phyloP scores from a whole-genome alignment of 2,329 filamentous ascomycete genomes.

The Aspergillus unguis region DNA sequence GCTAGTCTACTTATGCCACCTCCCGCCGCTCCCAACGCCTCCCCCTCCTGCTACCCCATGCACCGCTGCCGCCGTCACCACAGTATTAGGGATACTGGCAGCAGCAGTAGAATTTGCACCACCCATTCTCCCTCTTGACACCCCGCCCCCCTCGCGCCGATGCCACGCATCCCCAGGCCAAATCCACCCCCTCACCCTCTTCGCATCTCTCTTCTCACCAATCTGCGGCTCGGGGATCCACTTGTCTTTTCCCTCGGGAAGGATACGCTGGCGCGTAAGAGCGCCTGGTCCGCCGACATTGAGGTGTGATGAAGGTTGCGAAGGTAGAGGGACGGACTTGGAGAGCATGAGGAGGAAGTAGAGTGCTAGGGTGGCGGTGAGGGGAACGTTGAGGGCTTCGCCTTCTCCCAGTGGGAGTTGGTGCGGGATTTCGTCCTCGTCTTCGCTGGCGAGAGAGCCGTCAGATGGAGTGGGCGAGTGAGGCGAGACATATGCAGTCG shows the following conservation, averaged over 20 bases:
- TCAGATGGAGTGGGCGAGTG: conserved; percentile 31
- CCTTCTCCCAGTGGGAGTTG: background rate
- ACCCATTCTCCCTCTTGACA: conserved; percentile 23
- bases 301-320: conserved; percentile 56
- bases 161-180: conserved; percentile 60
- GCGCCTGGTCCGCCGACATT: conserved; percentile 59
- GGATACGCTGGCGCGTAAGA: conserved; percentile 54
- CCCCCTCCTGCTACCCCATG: conserved; percentile 19
- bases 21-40: conserved; percentile 13
- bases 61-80: background rate
- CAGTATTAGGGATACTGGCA: background rate
- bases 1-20: conserved; percentile 36
- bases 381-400: conserved; percentile 28
- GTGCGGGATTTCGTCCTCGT: background rate
- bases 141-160: conserved; percentile 51
- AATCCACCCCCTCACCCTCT: conserved; percentile 60
- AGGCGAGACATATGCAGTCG: conserved; percentile 20
- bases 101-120: background rate
- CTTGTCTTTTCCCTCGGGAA: conserved; percentile 53
- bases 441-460: conserved; percentile 22
- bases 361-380: conserved; percentile 59
- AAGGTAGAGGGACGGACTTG: conserved; percentile 57
- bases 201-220: conserved; percentile 60
- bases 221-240: conserved; percentile 62
- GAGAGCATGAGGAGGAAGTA: conserved; percentile 66